Percentiles rank a stretch among this genome's conserved stretches.
phyloP scores from a whole-genome alignment of 176 grass and related monocot species.

The Calamus simplicifolius region DNA sequence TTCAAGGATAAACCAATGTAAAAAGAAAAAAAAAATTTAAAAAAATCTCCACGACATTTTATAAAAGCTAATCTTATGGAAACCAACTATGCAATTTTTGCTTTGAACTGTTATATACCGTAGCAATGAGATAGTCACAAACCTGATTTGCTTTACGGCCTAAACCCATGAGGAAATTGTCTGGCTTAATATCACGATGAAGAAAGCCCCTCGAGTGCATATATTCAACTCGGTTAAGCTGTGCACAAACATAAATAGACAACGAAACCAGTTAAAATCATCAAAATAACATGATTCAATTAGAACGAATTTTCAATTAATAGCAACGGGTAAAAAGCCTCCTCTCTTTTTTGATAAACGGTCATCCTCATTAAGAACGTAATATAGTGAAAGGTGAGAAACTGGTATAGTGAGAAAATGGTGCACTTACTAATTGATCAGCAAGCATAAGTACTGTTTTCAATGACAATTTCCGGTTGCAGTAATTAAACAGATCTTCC shows the following conservation, averaged over 20 bases:
- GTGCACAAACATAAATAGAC: background rate
- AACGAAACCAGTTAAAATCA: background rate
- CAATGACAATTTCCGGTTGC: constrained; percentile 69
- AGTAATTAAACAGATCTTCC: constrained; percentile 86
- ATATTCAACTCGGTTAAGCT: constrained; percentile 89
- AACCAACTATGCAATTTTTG: no score
- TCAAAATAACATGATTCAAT: no score
- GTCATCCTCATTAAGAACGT: background rate
- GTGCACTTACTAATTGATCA: constrained; percentile 65
- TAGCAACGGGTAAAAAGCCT: no score
- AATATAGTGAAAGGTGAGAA: background rate
- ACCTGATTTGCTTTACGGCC: constrained; percentile 91
- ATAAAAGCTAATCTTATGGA: no score
- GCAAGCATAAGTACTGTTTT: constrained; percentile 98
- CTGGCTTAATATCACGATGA: constrained; percentile 93
- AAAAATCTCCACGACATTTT: background rate
- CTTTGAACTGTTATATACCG: no score
- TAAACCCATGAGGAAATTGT: constrained; percentile 86
- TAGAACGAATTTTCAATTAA: no score
- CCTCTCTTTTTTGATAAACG: background rate
- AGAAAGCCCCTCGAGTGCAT: constrained; percentile 93
- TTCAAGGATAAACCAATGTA: background rate
- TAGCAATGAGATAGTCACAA: background rate
- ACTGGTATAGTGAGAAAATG: background rate
- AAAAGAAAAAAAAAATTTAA: background rate